Conservation (phyloP, 2,329 filamentous ascomycete genomes). For the Helicocarpus griseus region DNA sequence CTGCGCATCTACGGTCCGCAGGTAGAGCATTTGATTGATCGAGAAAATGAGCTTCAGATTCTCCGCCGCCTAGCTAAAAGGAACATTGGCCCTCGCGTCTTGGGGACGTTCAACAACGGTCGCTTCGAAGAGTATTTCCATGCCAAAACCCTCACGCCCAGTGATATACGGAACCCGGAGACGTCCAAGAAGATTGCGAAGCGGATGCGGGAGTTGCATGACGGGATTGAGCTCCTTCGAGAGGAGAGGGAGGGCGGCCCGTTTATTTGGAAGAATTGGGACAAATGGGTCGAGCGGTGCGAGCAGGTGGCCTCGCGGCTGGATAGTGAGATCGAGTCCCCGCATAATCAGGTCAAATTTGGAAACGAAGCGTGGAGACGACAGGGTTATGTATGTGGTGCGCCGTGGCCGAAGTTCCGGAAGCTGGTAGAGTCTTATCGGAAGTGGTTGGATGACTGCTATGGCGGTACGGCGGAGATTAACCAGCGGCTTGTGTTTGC, state of each 20-base stretch:
- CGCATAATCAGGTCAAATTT: conserved; percentile 33
- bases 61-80: conserved; percentile 78
- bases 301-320: conserved; percentile 44
- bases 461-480: conserved; percentile 57
- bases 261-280: conserved; percentile 86
- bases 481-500: conserved; percentile 77
- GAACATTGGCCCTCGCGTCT: conserved; percentile 80
- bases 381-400: conserved; percentile 69
- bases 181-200: conserved; percentile 92
- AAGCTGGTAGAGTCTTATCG: conserved; percentile 68
- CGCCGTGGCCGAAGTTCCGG: conserved; percentile 71
- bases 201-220: conserved; percentile 91
- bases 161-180: conserved; percentile 67
- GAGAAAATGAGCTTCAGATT: conserved; percentile 80
- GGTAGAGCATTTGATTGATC: conserved; percentile 90
- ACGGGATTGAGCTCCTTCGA: conserved; percentile 77
- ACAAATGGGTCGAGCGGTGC: conserved; percentile 68
- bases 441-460: conserved; percentile 59
- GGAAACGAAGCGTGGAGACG: conserved; percentile 52
- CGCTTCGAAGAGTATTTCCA: conserved; percentile 93
- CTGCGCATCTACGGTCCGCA: conserved; percentile 90
- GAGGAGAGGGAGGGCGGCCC: conserved; percentile 70
- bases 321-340: conserved; percentile 48
- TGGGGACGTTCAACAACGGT: conserved; percentile 89
- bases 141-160: conserved; percentile 66